Conservation (phyloP, 1,284 basidiomycete genomes). For the Sanghuangporus sanghuang region DNA sequence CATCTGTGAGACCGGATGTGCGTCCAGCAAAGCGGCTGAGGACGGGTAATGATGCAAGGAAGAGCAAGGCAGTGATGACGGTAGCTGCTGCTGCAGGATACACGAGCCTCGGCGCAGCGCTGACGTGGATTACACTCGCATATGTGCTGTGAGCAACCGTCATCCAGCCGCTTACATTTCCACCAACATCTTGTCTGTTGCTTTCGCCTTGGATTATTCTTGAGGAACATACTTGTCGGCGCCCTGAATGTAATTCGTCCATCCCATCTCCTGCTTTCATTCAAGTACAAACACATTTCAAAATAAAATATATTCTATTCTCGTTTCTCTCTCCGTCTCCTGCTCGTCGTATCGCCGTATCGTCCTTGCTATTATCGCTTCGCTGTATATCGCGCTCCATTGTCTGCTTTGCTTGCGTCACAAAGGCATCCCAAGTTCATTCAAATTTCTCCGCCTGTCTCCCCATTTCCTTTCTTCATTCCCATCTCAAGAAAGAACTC, state of each 20-base stretch:
- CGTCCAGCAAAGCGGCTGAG: conserved; percentile 13
- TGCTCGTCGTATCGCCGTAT: background rate
- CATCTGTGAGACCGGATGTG: background rate
- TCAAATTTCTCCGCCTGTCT: background rate
- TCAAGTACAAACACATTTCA: background rate
- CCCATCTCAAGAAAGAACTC: background rate
- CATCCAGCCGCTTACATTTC: background rate
- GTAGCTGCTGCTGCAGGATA: conserved; percentile 12
- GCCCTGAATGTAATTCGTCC: too few relatives aligned
- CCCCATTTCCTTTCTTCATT: background rate
- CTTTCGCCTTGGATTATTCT: too few relatives aligned
- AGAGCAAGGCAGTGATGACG: background rate
- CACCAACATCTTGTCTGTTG: background rate
- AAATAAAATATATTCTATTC: background rate
- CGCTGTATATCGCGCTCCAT: background rate
- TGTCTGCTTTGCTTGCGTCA: background rate
- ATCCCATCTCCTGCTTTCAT: background rate
- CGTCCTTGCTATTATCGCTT: background rate
- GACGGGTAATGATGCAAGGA: background rate
- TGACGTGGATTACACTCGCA: conserved; percentile 9
- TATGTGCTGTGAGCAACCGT: conserved; percentile 5
- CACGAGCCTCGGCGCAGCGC: conserved; percentile 10
- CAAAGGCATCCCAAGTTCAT: background rate
- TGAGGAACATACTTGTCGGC: too few relatives aligned
- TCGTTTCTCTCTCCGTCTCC: background rate